A percentile compares a stretch with the other conserved stretches of the same genome.
Evolutionary conservation across 257 asterid genomes (phyloP).

Genomic region (Prunella vulgaris): DNA sequence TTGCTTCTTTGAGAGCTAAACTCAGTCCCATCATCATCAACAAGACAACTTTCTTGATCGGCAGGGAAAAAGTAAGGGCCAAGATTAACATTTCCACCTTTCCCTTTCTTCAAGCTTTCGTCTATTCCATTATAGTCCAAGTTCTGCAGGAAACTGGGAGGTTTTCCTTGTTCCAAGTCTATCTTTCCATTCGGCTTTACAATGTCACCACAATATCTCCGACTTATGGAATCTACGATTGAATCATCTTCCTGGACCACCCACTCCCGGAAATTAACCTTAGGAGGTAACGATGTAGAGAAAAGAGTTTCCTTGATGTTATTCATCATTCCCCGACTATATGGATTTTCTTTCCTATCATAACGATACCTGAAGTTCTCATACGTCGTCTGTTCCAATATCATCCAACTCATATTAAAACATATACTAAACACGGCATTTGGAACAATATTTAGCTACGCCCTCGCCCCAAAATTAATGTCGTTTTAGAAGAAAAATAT

Average conservation of each 20-base stretch:
- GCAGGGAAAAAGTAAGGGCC: constrained; percentile 36
- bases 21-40: constrained; percentile 38
- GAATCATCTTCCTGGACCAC: constrained; percentile 53
- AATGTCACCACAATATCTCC: constrained; percentile 39
- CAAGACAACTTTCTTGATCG: constrained; percentile 25
- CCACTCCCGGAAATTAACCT: constrained; percentile 72
- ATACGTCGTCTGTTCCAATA: constrained; percentile 66
- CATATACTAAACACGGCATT: not conserved
- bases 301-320: constrained; percentile 64
- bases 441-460: too few species aligned
- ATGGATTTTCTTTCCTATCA: constrained; percentile 79
- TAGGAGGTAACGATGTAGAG: constrained; percentile 43
- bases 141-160: constrained; percentile 39
- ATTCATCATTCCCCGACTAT: constrained; percentile 42
- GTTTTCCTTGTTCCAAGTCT: constrained; percentile 50
- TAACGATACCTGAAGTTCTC: constrained; percentile 86
- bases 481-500: too few species aligned
- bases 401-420: not conserved
- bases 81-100: constrained; percentile 24
- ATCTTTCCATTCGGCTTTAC: constrained; percentile 43
- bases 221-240: constrained; percentile 32
- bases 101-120: constrained; percentile 43
- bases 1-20: constrained; percentile 36
- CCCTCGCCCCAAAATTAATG: too few species aligned
- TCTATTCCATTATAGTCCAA: constrained; percentile 55